Conservation (phyloP, 140 eudicot genomes). For the Senecio squalidus region DNA sequence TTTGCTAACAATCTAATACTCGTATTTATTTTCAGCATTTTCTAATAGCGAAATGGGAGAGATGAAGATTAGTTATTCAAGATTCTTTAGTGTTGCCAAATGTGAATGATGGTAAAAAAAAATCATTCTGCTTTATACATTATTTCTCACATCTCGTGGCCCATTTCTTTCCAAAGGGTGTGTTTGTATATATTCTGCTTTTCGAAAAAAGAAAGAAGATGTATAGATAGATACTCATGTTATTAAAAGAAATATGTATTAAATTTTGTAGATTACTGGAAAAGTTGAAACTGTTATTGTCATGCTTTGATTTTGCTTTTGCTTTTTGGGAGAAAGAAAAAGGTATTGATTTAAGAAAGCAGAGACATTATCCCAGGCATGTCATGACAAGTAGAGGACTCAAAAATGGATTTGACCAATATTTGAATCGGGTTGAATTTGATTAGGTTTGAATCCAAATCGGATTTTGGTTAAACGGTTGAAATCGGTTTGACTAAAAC, state of each 20-base stretch:
- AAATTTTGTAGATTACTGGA: background rate
- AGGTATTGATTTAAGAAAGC: conserved; percentile 9
- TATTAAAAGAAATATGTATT: background rate
- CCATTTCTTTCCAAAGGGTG: too few relatives aligned
- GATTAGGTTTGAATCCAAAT: too few relatives aligned
- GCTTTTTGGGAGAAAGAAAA: conserved; percentile 13
- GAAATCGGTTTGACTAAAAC: too few relatives aligned
- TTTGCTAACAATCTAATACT: conserved; percentile 1
- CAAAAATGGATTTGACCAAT: too few relatives aligned
- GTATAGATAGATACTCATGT: background rate
- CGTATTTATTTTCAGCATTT: conserved; percentile 4
- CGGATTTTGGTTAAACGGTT: too few relatives aligned
- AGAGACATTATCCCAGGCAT: conserved; percentile 20
- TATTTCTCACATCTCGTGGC: too few relatives aligned
- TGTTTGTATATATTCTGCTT: too few relatives aligned
- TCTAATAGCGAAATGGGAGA: conserved; percentile 1
- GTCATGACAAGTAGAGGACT: conserved; percentile 9
- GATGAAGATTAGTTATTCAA: conserved; percentile 16
- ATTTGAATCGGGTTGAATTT: too few relatives aligned
- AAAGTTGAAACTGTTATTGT: conserved; percentile 18
- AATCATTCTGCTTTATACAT: conserved; percentile 8
- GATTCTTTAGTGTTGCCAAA: conserved; percentile 17
- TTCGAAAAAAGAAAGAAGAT: too few relatives aligned
- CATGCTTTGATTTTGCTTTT: conserved; percentile 14
- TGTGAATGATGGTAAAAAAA: conserved; percentile 14